phyloP scores from a whole-genome alignment of 108 stramenopile species.

The Seminavis robusta region DNA sequence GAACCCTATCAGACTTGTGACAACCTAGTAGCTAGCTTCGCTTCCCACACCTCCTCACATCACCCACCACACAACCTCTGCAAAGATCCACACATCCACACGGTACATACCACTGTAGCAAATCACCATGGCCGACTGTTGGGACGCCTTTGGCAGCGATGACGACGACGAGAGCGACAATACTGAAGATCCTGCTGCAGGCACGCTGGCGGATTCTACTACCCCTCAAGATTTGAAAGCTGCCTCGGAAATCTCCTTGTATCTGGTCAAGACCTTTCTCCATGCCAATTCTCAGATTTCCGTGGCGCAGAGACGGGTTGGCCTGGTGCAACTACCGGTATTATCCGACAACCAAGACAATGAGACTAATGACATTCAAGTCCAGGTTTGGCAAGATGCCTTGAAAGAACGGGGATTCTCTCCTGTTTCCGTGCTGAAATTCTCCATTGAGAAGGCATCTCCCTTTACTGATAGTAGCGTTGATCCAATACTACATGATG shows the following conservation, averaged over 20 bases:
- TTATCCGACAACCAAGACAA: background rate
- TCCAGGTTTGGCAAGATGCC: background rate
- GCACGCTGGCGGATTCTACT: background rate
- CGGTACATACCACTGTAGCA: background rate
- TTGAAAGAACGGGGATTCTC: background rate
- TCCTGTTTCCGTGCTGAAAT: background rate
- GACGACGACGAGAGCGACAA: conserved; percentile 27
- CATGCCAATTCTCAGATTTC: conserved; percentile 35
- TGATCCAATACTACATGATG: background rate
- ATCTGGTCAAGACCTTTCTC: conserved; percentile 36
- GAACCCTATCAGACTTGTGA: too few relatives aligned
- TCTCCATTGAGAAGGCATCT: background rate
- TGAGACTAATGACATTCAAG: background rate
- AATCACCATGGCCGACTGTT: too few relatives aligned
- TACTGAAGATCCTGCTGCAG: background rate
- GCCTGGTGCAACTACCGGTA: conserved; percentile 3
- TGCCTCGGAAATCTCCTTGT: conserved; percentile 19
- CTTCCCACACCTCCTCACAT: too few relatives aligned
- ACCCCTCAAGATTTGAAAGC: background rate
- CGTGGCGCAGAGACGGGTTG: conserved; percentile 39
- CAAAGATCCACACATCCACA: background rate
- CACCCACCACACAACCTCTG: background rate
- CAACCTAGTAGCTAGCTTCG: too few relatives aligned
- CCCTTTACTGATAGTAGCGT: background rate
- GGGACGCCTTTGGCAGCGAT: conserved; percentile 68